Evolutionary conservation across 495 filamentous ascomycete genomes (phyloP).

Genomic region (Neurospora terricola): DNA sequence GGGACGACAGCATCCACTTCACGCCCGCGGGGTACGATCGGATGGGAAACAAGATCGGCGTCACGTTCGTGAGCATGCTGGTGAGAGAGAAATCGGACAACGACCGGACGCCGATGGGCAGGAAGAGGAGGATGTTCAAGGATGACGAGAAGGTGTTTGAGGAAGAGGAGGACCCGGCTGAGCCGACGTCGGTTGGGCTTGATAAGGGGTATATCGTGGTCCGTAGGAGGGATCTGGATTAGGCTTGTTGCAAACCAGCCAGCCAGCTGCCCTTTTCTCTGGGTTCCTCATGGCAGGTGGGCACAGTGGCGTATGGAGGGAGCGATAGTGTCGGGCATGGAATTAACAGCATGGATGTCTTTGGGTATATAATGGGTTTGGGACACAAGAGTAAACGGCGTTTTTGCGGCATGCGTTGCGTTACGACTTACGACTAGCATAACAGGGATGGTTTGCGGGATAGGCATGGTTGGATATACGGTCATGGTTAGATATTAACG

Average conservation of each 20-base stretch:
- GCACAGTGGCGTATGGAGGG: not conserved
- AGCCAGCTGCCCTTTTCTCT: not conserved
- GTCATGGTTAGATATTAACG: not conserved
- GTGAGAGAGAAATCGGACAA: constrained; percentile 23
- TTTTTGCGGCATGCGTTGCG: not conserved
- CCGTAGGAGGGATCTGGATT: constrained; percentile 33
- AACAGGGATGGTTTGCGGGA: not conserved
- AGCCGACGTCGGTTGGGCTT: constrained; percentile 19
- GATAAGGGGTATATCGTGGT: constrained; percentile 39
- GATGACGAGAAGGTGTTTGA: constrained; percentile 29
- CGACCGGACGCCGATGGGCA: constrained; percentile 11
- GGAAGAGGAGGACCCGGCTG: constrained; percentile 28
- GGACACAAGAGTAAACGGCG: not conserved
- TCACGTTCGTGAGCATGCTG: constrained; percentile 33
- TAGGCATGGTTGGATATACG: not conserved
- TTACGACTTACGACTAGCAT: not conserved
- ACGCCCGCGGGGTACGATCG: constrained; percentile 47
- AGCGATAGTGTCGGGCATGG: not conserved
- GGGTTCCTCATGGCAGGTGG: not conserved
- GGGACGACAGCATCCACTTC: constrained; percentile 55
- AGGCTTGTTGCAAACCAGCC: not conserved
- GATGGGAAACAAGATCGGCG: constrained; percentile 45
- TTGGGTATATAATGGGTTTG: not conserved
- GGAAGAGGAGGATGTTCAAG: constrained; percentile 20
- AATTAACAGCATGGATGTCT: not conserved